phyloP scores from a whole-genome alignment of 805 yeast species.

The Candida loeiensis region DNA sequence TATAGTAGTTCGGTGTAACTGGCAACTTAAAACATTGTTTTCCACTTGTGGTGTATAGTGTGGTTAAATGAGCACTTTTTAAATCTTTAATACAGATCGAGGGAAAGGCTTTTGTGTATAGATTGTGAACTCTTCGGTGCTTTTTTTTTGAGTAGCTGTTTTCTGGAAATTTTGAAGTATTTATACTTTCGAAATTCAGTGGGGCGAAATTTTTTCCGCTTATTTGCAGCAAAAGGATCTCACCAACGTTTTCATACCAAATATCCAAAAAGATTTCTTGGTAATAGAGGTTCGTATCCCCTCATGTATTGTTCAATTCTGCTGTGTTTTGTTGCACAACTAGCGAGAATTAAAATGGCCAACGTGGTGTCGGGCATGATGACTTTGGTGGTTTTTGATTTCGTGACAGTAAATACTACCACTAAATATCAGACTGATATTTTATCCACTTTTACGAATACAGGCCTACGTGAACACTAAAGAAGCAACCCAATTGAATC shows the following conservation, averaged over 20 bases:
- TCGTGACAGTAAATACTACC: too few species aligned
- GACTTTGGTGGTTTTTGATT: too few species aligned
- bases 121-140: slow-evolving; percentile 2
- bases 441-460: too few species aligned
- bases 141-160: slow-evolving; percentile 6
- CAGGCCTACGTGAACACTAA: too few species aligned
- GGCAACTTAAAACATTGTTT: slow-evolving; percentile 5
- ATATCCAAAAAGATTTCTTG: too few species aligned
- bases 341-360: too few species aligned
- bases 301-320: too few species aligned
- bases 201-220: slow-evolving; percentile 3
- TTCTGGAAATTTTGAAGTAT: slow-evolving; percentile 17
- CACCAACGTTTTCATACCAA: neutral
- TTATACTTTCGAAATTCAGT: slow-evolving; percentile 12
- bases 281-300: too few species aligned
- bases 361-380: too few species aligned
- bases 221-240: slow-evolving; percentile 2
- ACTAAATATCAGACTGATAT: too few species aligned
- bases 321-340: too few species aligned
- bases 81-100: neutral
- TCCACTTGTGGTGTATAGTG: neutral
- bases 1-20: neutral
- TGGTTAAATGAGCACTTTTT: neutral
- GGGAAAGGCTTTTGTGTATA: neutral
- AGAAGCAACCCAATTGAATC: too few species aligned